These are phyloP conservation scores for Coleophoma eucalyptorum DNA, from an alignment of 2,329 filamentous ascomycete species.

Conservation along the genomic window DNA sequence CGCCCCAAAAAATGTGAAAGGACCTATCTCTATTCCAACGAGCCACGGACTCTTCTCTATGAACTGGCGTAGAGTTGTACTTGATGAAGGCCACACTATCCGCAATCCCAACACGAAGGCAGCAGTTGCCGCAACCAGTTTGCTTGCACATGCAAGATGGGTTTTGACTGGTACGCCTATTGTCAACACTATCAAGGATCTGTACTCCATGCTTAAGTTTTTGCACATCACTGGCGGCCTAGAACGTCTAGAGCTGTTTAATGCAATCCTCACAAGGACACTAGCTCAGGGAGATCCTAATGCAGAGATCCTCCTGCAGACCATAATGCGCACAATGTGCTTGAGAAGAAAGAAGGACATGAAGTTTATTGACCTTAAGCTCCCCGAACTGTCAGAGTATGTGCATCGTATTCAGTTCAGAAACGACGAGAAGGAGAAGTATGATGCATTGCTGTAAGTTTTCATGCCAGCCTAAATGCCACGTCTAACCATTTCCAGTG, in stretches of 20 bases:
- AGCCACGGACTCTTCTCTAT: slow-evolving; percentile 55
- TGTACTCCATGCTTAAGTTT: slow-evolving; percentile 78
- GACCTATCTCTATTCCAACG: slow-evolving; percentile 34
- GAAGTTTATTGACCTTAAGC: slow-evolving; percentile 77
- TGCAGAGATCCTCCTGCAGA: slow-evolving; percentile 65
- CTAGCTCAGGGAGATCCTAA: slow-evolving; percentile 52
- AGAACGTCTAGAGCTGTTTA: slow-evolving; percentile 70
- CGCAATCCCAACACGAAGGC: slow-evolving; percentile 73
- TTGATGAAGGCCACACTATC: slow-evolving; percentile 82
- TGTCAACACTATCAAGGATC: slow-evolving; percentile 76
- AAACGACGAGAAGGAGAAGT: slow-evolving; percentile 71
- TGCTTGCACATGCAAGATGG: slow-evolving; percentile 74
- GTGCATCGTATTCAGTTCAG: slow-evolving; percentile 72
- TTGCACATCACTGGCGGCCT: slow-evolving; percentile 72
- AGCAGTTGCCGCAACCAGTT: slow-evolving; percentile 61
- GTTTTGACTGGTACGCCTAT: slow-evolving; percentile 78
- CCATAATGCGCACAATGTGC: slow-evolving; percentile 76
- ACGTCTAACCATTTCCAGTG: slow-evolving; percentile 35
- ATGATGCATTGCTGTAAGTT: slow-evolving; percentile 65
- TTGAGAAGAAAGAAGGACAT: slow-evolving; percentile 83
- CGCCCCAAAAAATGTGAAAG: slow-evolving; percentile 41
- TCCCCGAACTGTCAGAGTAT: slow-evolving; percentile 75
- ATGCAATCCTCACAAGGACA: slow-evolving; percentile 65
- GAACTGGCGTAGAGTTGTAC: slow-evolving; percentile 73
- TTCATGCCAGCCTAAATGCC: background rate